Base-by-base conservation (phyloP, 805 yeast genomes). In the Candida krabiensis region DNA sequence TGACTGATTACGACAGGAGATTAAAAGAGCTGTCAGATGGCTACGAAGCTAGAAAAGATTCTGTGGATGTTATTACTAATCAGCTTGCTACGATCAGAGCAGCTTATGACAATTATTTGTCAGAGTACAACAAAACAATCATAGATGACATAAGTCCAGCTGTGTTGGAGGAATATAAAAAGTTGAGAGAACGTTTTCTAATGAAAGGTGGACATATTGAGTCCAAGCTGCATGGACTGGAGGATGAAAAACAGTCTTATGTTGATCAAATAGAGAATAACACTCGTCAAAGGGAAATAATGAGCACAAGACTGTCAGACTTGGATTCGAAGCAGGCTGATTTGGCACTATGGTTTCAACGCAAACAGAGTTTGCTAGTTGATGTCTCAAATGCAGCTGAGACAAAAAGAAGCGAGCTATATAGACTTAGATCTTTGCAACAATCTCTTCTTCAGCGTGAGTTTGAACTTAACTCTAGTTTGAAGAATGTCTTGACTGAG, bases 401-500 rank as follows among this genome's bases (percentile, higher is more conserved):
- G 56, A 60, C 42, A 37, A 55, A 33, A 22, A 50, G 49, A 28
- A 43, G 30, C 9, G 46, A 53, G 17, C 33, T 64, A 4, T 44
- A 53, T 25, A 37, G 47, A 6, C 44, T 76, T 3, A 53, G 61
- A 15, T 55, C 66, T 11, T 43, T 54, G 6, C 68, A 67, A 37
- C 73, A 71, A 22, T 54, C 63, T 16, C 54, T 59, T 17, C 53
- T 60, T 14, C 63, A 57, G 23, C 70, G 75, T 45, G 91, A 83
- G 51, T 66, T 69, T 25, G 80, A 79, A 40, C 53, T 86, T n/a
- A 83, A 81, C 45, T 66, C 80, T 6, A 75, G 78, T 43, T 65
- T 90, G 41, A 74, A 80, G 46, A 82, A 77, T 22, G 70, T 79
- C 1, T 65, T 85, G 19, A 47, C 74, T 2, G 74, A 74, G 49